These are phyloP conservation scores for Phytophthora macrochlamydospora DNA, from an alignment of 352 stramenopile species.

Conservation along the genomic window DNA sequence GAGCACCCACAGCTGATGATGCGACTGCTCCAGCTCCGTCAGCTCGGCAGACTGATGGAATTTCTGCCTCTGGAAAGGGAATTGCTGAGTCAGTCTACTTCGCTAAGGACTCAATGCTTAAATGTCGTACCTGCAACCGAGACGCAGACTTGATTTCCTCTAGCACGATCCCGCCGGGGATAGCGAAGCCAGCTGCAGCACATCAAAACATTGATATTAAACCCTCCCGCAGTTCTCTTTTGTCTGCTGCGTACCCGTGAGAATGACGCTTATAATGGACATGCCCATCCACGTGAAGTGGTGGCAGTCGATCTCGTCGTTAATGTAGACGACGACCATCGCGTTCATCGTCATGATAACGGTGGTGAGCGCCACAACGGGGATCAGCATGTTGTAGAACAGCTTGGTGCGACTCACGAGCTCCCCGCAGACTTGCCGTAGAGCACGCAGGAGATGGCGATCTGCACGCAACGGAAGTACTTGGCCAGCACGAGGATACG, in stretches of 20 bases:
- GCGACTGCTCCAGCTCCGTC: slow-evolving; percentile 66
- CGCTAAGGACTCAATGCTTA: not conserved
- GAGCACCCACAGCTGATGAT: slow-evolving; percentile 72
- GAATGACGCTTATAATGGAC: slow-evolving; percentile 60
- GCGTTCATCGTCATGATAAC: slow-evolving; percentile 64
- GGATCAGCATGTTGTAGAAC: slow-evolving; percentile 59
- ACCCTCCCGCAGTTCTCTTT: no score
- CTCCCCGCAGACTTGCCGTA: slow-evolving; percentile 75
- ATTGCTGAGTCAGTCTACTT: not conserved
- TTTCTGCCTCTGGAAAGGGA: slow-evolving; percentile 30
- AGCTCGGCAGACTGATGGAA: slow-evolving; percentile 41
- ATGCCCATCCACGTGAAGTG: slow-evolving; percentile 73
- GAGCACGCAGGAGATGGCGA: slow-evolving; percentile 70
- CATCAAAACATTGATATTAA: not conserved
- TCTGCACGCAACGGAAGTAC: slow-evolving; percentile 73
- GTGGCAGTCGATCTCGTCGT: slow-evolving; percentile 70
- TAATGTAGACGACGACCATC: slow-evolving; percentile 44
- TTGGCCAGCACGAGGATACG: slow-evolving; percentile 72
- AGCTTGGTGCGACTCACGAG: slow-evolving; percentile 50
- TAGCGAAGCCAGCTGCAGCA: slow-evolving; percentile 58
- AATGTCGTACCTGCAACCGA: slow-evolving; percentile 45
- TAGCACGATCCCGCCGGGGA: slow-evolving; percentile 60
- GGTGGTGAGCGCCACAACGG: slow-evolving; percentile 51
- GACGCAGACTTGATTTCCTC: slow-evolving; percentile 65
- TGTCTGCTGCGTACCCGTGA: slow-evolving; percentile 41